A percentile compares a stretch with the other conserved stretches of the same genome.
These are phyloP conservation scores for Xylaria hypoxylon DNA, from an alignment of 2,329 filamentous ascomycete species.

Conservation along the genomic window DNA sequence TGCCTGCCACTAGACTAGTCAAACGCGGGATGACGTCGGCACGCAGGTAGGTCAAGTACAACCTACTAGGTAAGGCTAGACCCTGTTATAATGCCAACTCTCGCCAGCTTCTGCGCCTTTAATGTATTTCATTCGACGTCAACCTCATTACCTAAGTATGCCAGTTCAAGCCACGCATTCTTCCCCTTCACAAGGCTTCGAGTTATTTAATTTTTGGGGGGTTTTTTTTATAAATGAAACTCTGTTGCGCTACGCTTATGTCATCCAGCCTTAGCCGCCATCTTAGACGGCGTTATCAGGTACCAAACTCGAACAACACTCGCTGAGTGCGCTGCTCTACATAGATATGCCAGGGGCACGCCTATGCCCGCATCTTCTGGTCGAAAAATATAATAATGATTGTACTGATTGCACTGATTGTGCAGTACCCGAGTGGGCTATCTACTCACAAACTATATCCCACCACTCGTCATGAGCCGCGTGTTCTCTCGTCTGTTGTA, in stretches of 20 bases:
- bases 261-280: too few relatives aligned
- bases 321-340: background rate
- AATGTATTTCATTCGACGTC: too few relatives aligned
- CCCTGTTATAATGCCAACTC: too few relatives aligned
- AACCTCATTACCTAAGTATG: too few relatives aligned
- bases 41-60: background rate
- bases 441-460: background rate
- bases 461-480: conserved; percentile 11
- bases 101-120: too few relatives aligned
- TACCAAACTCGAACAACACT: background rate
- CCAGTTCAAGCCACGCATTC: too few relatives aligned
- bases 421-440: background rate
- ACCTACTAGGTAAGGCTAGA: background rate
- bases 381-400: background rate
- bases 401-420: background rate
- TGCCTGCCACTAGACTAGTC: too few relatives aligned
- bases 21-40: conserved; percentile 18
- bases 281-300: background rate
- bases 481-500: background rate
- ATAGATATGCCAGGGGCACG: background rate
- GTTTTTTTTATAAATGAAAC: background rate
- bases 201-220: too few relatives aligned
- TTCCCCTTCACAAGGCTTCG: too few relatives aligned
- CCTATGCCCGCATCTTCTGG: background rate
- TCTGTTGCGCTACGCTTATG: background rate